A percentile compares a stretch with the other conserved stretches of the same genome.
These are phyloP conservation scores for Ulmus americana DNA, from an alignment of 331 rosid species.

Conservation along the genomic window DNA sequence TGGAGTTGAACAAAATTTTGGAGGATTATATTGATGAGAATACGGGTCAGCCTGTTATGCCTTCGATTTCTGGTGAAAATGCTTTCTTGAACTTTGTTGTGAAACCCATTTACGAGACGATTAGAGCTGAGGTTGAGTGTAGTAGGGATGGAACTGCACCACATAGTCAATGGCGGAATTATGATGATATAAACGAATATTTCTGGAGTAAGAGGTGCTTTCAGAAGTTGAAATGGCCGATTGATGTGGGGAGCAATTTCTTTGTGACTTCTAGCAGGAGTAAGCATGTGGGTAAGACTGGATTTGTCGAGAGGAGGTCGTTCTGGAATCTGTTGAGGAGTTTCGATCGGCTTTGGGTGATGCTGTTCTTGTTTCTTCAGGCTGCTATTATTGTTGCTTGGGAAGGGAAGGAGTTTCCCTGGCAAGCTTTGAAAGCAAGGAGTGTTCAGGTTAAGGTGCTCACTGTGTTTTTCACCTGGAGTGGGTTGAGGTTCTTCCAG, in stretches of 20 bases:
- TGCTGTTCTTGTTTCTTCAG: slow-evolving; percentile 82
- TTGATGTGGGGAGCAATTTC: slow-evolving; percentile 69
- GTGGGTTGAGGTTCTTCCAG: slow-evolving; percentile 70
- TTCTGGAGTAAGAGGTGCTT: slow-evolving; percentile 93
- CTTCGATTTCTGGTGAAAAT: slow-evolving; percentile 69
- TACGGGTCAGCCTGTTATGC: slow-evolving; percentile 86
- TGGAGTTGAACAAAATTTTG: slow-evolving; percentile 70
- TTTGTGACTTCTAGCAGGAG: slow-evolving; percentile 52
- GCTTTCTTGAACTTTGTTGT: slow-evolving; percentile 62
- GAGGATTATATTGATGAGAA: slow-evolving; percentile 84
- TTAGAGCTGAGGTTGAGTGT: slow-evolving; percentile 61
- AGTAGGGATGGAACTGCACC: slow-evolving; percentile 85
- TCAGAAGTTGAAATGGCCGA: slow-evolving; percentile 90
- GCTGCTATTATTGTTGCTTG: slow-evolving; percentile 88
- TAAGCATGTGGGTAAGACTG: slow-evolving; percentile 88
- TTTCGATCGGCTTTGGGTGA: slow-evolving; percentile 85
- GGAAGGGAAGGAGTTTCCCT: slow-evolving; percentile 56
- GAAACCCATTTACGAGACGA: slow-evolving; percentile 79
- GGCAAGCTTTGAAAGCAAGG: slow-evolving; percentile 58
- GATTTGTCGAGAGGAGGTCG: slow-evolving; percentile 93
- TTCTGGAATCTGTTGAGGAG: slow-evolving; percentile 88
- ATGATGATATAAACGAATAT: slow-evolving; percentile 89
- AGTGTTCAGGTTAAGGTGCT: slow-evolving; percentile 59
- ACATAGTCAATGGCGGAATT: slow-evolving; percentile 88
- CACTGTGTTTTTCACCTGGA: slow-evolving; percentile 83